Evolutionary conservation across 2,329 filamentous ascomycete genomes (phyloP), one percentile per base, ranked within the genome.

Genomic region (Daldinia sp.): DNA sequence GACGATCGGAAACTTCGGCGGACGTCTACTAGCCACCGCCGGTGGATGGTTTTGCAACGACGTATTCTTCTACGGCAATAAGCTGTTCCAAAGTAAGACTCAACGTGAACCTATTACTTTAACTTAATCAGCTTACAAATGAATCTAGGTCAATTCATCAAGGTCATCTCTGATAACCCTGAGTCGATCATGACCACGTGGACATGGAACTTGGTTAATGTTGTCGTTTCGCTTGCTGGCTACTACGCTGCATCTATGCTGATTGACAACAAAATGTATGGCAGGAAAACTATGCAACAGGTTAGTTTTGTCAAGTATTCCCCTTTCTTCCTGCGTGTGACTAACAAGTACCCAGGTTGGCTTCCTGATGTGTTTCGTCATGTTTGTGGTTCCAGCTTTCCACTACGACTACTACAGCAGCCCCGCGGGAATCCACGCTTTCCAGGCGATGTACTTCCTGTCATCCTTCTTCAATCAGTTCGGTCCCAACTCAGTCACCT

Each of bases 381-480:
- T 97, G 81, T 98, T 98, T 82, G 86, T 97, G 78, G 88, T 98
- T 46, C 95, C 95, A 1, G 94, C 92, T 51, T 97, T 97, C 87
- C 85, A 93, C 78, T 97, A 90, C 84, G 79, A 92, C 0, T 94
- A 96, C 88, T 98, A 94, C 85, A 93, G 88, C 20, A 85, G 85
- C 56, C 83, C 86, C 0, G 84, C 85, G 5, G 89, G 93, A 75
- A 91, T 98, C 79, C 90, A 93, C 77, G 85, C 87, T n/a, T 98
- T 98, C 90, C 94, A 98, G 84, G 90, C 94, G 78, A 97, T 98
- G 93, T 98, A 98, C 87, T 98, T 97, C 84, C 81, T 98, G 74
- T 97, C 93, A 6, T 97, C 93, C 26, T 98, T 98, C 86, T 98
- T 98, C 90, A 98, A 98, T 87, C 95, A 98, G 80, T 98, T 98